phyloP scores from a whole-genome alignment of 1,284 basidiomycete species.

The Leccinum proliferum region DNA sequence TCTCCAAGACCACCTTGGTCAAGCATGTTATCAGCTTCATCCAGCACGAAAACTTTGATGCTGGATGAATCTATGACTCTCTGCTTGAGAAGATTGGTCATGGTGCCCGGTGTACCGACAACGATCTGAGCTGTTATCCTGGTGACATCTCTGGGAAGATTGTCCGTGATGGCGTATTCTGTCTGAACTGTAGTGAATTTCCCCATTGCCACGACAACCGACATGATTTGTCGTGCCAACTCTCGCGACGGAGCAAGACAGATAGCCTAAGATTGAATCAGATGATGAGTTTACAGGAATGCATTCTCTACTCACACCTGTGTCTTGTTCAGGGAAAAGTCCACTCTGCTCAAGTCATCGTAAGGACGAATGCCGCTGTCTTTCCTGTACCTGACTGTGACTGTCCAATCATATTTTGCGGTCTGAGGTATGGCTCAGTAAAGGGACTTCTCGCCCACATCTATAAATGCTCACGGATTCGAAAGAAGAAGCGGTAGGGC shows the following conservation, averaged over 20 bases:
- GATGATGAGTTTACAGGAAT: not conserved
- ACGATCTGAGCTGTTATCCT: conserved; percentile 87
- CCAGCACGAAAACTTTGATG: conserved; percentile 93
- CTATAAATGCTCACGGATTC: conserved; percentile 66
- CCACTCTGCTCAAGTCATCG: conserved; percentile 91
- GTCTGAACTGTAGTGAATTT: conserved; percentile 92
- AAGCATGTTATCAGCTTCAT: conserved; percentile 99
- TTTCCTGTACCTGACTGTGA: conserved; percentile 99
- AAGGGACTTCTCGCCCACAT: not conserved
- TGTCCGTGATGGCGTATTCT: conserved; percentile 92
- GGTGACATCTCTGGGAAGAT: conserved; percentile 60
- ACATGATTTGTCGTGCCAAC: conserved; percentile 96
- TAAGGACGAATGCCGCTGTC: conserved; percentile 96
- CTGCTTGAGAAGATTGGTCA: conserved; percentile 78
- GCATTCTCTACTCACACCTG: conserved; percentile 50
- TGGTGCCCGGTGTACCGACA: conserved; percentile 96
- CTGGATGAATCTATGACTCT: conserved; percentile 73
- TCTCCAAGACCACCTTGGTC: conserved; percentile 96
- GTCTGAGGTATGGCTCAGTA: conserved; percentile 42
- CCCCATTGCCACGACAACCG: conserved; percentile 91
- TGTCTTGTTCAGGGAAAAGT: conserved; percentile 78
- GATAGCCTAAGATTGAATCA: conserved; percentile 56
- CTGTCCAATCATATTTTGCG: conserved; percentile 98
- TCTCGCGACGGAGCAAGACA: conserved; percentile 95
- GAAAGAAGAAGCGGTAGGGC: conserved; percentile 89